A percentile compares a stretch with the other conserved stretches of the same genome.
phyloP scores from a whole-genome alignment of 768 basidiomycete species.

The Tylopilus felleus region DNA sequence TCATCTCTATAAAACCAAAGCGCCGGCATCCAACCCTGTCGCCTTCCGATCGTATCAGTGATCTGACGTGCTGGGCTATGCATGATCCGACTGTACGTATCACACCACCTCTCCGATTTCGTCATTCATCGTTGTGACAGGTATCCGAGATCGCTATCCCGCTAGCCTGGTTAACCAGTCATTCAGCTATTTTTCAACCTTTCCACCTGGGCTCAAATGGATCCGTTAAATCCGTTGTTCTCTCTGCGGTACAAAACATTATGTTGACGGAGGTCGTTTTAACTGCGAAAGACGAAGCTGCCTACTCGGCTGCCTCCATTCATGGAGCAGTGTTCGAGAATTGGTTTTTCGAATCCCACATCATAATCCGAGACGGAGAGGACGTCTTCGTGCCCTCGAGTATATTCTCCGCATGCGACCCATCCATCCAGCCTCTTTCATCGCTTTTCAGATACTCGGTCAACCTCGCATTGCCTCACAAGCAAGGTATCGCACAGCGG shows the following conservation, averaged over 20 bases:
- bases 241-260: conserved; percentile 30
- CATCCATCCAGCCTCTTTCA: conserved; percentile 5
- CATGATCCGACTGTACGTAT: conserved; percentile 38
- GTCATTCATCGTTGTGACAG: conserved; percentile 27
- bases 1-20: conserved; percentile 27
- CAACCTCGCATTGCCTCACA: conserved; percentile 63
- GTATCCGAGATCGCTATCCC: conserved; percentile 39
- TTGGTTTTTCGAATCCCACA: conserved; percentile 40
- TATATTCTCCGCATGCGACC: conserved; percentile 18
- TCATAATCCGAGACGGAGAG: conserved; percentile 53
- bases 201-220: conserved; percentile 7
- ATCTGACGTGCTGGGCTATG: conserved; percentile 36
- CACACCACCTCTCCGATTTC: background rate
- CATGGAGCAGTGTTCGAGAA: conserved; percentile 38
- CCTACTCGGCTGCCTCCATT: conserved; percentile 42
- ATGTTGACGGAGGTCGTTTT: conserved; percentile 50
- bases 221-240: conserved; percentile 14
- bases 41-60: background rate
- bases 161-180: conserved; percentile 35
- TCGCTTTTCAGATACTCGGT: conserved; percentile 42
- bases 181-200: conserved; percentile 37
- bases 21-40: conserved; percentile 2
- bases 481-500: conserved; percentile 59
- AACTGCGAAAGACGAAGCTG: conserved; percentile 46
- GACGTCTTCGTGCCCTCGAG: conserved; percentile 30